Percentiles rank a stretch among this genome's conserved stretches.
phyloP scores from a whole-genome alignment of 1,284 basidiomycete species.

The Apiotrichum siamense region DNA sequence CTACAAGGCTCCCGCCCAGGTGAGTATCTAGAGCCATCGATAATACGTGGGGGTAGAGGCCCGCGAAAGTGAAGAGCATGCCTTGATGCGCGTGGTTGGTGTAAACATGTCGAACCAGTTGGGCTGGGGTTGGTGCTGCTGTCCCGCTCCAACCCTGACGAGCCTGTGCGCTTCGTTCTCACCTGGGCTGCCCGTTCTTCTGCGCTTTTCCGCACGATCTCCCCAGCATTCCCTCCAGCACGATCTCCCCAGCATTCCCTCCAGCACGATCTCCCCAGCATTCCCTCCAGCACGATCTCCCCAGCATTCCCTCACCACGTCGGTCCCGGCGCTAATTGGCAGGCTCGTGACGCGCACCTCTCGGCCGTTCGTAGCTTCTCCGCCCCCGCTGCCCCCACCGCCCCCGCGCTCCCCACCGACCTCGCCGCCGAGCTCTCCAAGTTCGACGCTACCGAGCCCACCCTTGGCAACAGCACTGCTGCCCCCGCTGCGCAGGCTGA shows the following conservation, averaged over 20 bases:
- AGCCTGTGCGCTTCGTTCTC: no score
- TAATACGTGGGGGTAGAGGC: neutral
- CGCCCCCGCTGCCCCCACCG: slow-evolving; percentile 60
- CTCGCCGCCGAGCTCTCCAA: slow-evolving; percentile 73
- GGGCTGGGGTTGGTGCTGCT: no score
- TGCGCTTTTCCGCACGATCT: no score
- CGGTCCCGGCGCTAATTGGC: neutral
- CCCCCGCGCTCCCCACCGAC: slow-evolving; percentile 66
- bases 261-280: no score
- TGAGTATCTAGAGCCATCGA: slow-evolving; percentile 20
- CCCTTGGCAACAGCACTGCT: slow-evolving; percentile 50
- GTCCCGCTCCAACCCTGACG: no score
- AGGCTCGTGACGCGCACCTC: slow-evolving; percentile 77
- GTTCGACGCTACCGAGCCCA: slow-evolving; percentile 71
- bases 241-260: no score
- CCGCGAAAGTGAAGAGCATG: no score
- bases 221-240: no score
- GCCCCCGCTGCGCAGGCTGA: slow-evolving; percentile 31
- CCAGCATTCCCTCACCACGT: neutral
- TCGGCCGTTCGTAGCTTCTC: slow-evolving; percentile 69
- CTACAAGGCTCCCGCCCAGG: slow-evolving; percentile 62
- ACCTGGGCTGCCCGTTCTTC: no score
- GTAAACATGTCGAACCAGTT: no score
- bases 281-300: neutral
- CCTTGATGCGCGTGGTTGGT: no score